A percentile compares a stretch with the other conserved stretches of the same genome.
These are phyloP conservation scores for Ceriops decandra DNA, from an alignment of 345 rosid species.

Conservation along the genomic window DNA sequence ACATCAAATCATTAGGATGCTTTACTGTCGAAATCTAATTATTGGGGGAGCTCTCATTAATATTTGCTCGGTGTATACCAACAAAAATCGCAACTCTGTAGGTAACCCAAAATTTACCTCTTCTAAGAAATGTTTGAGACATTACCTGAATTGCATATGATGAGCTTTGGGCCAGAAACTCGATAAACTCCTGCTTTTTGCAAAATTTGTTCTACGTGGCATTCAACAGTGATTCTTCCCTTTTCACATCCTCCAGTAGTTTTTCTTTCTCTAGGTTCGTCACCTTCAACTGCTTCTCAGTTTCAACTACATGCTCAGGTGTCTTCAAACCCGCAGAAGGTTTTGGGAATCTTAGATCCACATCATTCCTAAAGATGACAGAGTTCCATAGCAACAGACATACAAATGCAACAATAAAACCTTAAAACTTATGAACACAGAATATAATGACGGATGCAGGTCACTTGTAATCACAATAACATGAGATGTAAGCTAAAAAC, in stretches of 20 bases:
- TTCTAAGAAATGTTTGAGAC: conserved; percentile 3
- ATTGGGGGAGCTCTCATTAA: neutral
- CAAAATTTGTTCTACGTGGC: conserved; percentile 39
- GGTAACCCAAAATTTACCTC: neutral
- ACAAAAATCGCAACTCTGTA: neutral
- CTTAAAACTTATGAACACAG: too few relatives aligned
- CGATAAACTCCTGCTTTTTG: conserved; percentile 67
- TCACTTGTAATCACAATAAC: too few relatives aligned
- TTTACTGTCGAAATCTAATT: too few relatives aligned
- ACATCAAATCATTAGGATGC: too few relatives aligned
- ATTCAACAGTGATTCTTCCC: conserved; percentile 53
- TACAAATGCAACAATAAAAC: too few relatives aligned
- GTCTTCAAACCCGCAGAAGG: conserved; percentile 26
- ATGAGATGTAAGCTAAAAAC: too few relatives aligned
- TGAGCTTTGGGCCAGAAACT: conserved; percentile 62
- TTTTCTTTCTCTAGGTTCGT: conserved; percentile 60
- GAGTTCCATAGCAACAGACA: conserved; percentile 11
- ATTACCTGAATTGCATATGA: conserved; percentile 50
- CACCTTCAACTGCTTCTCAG: conserved; percentile 61
- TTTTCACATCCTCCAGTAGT: conserved; percentile 53
- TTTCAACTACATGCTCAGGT: conserved; percentile 38
- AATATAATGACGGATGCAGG: too few relatives aligned
- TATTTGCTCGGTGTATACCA: neutral
- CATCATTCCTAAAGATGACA: conserved; percentile 45
- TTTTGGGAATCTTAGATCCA: conserved; percentile 62